These are phyloP conservation scores for Hymenoscyphus scutula DNA, from an alignment of 2,329 filamentous ascomycete species.

Conservation along the genomic window DNA sequence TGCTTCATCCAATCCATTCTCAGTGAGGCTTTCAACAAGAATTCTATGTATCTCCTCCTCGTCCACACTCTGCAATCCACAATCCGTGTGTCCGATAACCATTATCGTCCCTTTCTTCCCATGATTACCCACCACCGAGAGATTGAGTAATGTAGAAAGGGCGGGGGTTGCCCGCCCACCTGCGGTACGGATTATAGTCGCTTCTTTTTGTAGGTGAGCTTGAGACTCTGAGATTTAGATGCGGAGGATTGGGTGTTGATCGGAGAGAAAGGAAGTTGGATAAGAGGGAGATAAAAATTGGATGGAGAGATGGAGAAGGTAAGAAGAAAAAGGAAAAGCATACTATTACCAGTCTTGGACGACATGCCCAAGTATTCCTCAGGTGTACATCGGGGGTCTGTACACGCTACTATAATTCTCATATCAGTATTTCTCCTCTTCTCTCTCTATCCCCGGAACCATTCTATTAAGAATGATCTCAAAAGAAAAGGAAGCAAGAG, in stretches of 20 bases:
- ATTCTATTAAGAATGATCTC: too few relatives aligned
- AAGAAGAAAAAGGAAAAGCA: background rate
- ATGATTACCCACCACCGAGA: conserved; percentile 27
- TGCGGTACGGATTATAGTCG: conserved; percentile 27
- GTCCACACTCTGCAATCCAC: conserved; percentile 24
- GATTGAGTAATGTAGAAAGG: conserved; percentile 25
- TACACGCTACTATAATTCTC: conserved; percentile 23
- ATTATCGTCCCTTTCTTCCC: conserved; percentile 29
- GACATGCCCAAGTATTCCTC: conserved; percentile 28
- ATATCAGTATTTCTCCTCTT: too few relatives aligned
- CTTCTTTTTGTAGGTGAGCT: conserved; percentile 15
- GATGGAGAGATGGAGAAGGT: background rate
- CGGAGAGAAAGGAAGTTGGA: background rate
- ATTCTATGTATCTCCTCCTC: conserved; percentile 21
- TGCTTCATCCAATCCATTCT: background rate
- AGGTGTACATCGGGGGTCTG: conserved; percentile 25
- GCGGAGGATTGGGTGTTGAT: too few relatives aligned
- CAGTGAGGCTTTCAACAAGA: conserved; percentile 5
- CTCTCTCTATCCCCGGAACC: too few relatives aligned
- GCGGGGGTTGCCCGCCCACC: conserved; percentile 26
- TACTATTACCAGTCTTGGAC: conserved; percentile 15
- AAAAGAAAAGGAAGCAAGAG: too few relatives aligned
- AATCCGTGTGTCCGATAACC: conserved; percentile 29
- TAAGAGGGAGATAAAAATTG: background rate
- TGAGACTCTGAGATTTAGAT: too few relatives aligned